Conservation (phyloP, 768 basidiomycete species). For the Pulveroboletus sp. region DNA sequence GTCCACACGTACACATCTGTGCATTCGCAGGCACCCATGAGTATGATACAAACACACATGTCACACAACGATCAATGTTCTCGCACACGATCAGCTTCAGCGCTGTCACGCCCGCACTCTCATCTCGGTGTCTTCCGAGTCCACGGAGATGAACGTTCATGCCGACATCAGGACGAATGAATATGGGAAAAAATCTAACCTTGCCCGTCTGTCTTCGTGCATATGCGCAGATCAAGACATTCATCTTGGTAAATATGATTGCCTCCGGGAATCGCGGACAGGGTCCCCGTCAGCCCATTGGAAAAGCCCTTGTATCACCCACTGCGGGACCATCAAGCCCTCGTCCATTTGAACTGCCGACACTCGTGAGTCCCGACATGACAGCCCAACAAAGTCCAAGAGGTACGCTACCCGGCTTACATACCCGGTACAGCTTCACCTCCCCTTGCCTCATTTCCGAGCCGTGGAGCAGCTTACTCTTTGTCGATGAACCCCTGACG, state of each 20-base stretch:
- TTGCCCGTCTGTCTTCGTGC: too few species aligned
- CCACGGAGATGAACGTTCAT: constrained; percentile 4
- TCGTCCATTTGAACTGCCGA: too few species aligned
- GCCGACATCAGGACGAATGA: neutral
- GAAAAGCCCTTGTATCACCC: too few species aligned
- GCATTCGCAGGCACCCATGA: neutral
- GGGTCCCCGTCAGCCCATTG: neutral
- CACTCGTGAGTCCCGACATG: neutral
- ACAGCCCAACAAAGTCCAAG: neutral
- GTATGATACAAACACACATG: too few species aligned
- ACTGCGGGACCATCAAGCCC: too few species aligned
- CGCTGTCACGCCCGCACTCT: neutral
- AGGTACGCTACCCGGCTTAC: too few species aligned
- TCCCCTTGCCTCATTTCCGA: too few species aligned
- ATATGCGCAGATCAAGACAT: neutral
- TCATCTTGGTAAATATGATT: too few species aligned
- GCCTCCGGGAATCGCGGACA: neutral
- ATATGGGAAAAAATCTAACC: neutral
- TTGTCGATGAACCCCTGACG: too few species aligned
- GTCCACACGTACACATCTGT: neutral
- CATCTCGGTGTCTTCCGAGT: constrained; percentile 1
- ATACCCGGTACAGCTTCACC: too few species aligned
- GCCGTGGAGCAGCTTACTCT: too few species aligned
- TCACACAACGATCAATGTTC: too few species aligned
- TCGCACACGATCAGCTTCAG: neutral